Evolutionary conservation across 2,329 filamentous ascomycete species (phyloP), one percentile per base, ranked within the genome.

Genomic region (Myriosclerotinia scirpicola): DNA sequence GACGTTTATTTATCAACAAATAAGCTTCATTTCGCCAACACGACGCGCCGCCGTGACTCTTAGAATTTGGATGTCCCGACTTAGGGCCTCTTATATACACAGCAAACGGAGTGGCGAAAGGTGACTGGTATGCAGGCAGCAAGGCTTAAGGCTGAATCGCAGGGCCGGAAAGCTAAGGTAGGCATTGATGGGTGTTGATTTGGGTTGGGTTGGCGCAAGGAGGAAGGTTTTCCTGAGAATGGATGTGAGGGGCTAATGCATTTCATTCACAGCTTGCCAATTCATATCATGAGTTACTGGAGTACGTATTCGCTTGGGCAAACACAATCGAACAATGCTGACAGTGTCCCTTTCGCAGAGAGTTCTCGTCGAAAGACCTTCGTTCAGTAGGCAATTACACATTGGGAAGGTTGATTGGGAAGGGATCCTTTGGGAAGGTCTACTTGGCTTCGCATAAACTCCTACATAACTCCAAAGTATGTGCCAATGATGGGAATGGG

Each of bases 341-440:
- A 77, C 64, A 20, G 67, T 68, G 73, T 54, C 68, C 67, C 36
- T 60, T 67, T 36, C 72, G 67, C 78, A 97, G 92, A 82, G 94
- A 98, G 80, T 99, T 99, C 82, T 90, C 92, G 68, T 92, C 91
- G 73, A 90, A 90, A 77, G 94, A 99, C 71, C 87, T 99, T 72
- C 90, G 90, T 75, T 92, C 89, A 65, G 95, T 99, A 69, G 95
- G 95, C 73, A 98, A 97, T 81, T 99, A 99, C 79, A 89, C 89
- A 46, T 85, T 99, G 67, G 95, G 95, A 55, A 89, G 89, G 68
- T 83, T 99, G 67, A 97, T 99, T 77, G 95, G 95, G 72, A 99
- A 98, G 77, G 95, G 95, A 67, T 97, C 93, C 70, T 99, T 99
- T 79, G 95, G 95, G 75, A 98, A 97, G 80, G 95, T 99, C 75